Evolutionary conservation across 2,329 filamentous ascomycete species (phyloP).

Genomic region (Ceratocystis huliohia): DNA sequence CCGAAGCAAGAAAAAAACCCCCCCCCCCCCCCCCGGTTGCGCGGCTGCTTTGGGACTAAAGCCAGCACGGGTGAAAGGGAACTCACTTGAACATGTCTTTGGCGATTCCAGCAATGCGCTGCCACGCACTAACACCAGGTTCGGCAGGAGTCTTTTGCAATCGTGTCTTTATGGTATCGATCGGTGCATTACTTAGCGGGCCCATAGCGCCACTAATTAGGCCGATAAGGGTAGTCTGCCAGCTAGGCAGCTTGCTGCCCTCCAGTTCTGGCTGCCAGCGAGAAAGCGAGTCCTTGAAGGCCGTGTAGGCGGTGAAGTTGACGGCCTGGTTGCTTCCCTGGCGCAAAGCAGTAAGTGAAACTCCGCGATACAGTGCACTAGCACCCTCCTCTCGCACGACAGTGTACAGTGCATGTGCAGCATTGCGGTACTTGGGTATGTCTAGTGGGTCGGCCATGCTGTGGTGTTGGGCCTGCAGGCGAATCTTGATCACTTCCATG

Average conservation of each 20-base stretch:
- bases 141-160: constrained; percentile 80
- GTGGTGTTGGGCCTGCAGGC: constrained; percentile 95
- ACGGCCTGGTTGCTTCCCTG: constrained; percentile 97
- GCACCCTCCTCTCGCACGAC: constrained; percentile 84
- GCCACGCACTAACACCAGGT: constrained; percentile 66
- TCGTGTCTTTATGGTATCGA: constrained; percentile 97
- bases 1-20: not conserved
- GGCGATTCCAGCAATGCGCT: constrained; percentile 66
- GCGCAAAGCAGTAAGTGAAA: constrained; percentile 80
- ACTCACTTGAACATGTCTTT: constrained; percentile 69
- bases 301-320: constrained; percentile 96
- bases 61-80: not conserved
- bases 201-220: constrained; percentile 90
- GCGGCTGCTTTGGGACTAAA: not conserved
- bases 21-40: not conserved
- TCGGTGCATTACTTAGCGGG: constrained; percentile 89
- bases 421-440: constrained; percentile 92
- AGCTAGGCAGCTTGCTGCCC: constrained; percentile 58
- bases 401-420: constrained; percentile 69
- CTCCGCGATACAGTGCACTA: constrained; percentile 80
- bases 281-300: constrained; percentile 73
- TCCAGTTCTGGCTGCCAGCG: constrained; percentile 57
- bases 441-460: constrained; percentile 94
- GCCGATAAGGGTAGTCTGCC: constrained; percentile 83
- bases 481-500: constrained; percentile 99